A percentile compares a stretch with the other conserved stretches of the same genome.
Evolutionary conservation across 2,329 filamentous ascomycete species (phyloP).

Genomic region (Penicillium sclerotiorum): DNA sequence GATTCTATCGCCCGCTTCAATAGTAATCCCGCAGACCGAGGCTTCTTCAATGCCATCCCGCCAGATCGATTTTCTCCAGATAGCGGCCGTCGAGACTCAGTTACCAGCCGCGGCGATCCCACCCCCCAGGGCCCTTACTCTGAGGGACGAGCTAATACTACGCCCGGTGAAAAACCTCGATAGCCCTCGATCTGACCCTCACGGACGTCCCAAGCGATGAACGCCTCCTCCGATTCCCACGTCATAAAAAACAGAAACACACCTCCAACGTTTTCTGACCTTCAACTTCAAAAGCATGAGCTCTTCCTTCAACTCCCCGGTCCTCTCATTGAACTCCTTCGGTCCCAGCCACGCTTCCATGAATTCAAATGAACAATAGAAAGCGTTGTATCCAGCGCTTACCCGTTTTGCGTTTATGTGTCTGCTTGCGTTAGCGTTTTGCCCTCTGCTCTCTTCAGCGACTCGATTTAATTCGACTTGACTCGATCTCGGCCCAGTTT

Average conservation of each 20-base stretch:
- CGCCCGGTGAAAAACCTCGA: conserved; percentile 18
- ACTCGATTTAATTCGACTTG: neutral
- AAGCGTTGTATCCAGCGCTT: conserved; percentile 29
- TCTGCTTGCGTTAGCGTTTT: conserved; percentile 6
- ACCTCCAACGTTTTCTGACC: no score
- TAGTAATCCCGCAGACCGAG: conserved; percentile 24
- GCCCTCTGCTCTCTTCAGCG: conserved; percentile 6
- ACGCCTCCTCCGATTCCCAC: no score
- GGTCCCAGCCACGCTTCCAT: conserved; percentile 14
- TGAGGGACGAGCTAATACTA: conserved; percentile 24
- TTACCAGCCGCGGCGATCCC: conserved; percentile 26
- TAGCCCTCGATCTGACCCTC: neutral
- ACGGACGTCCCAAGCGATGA: no score
- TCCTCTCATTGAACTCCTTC: neutral
- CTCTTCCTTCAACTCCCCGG: neutral
- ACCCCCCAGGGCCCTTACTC: conserved; percentile 18
- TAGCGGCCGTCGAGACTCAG: conserved; percentile 29
- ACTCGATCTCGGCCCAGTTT: neutral
- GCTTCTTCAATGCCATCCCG: conserved; percentile 22
- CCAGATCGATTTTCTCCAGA: conserved; percentile 29
- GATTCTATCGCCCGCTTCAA: conserved; percentile 30
- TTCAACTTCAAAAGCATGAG: no score
- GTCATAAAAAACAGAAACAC: no score
- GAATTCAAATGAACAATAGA: conserved; percentile 35
- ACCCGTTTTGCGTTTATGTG: conserved; percentile 13